A percentile compares a stretch with the other conserved stretches of the same genome.
phyloP scores from a whole-genome alignment of 106 monocot species.

The Vanilla planifolia region DNA sequence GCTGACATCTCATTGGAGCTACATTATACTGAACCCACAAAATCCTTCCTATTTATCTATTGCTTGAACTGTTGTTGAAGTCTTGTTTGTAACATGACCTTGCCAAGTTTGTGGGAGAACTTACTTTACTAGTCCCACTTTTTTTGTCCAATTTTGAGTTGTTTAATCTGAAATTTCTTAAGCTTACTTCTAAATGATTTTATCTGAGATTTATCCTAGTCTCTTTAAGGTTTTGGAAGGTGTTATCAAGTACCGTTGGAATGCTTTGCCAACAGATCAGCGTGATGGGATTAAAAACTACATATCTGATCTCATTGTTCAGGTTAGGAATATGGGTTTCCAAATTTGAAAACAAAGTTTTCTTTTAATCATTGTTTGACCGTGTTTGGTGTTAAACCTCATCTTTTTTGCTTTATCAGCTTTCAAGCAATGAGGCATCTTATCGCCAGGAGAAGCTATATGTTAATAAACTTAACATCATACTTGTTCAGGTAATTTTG shows the following conservation, averaged over 20 bases:
- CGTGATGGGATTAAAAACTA: conserved; percentile 98
- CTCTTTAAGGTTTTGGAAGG: conserved; percentile 78
- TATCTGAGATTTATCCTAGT: no score
- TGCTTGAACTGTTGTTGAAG: no score
- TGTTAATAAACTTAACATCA: conserved; percentile 96
- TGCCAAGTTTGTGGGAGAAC: no score
- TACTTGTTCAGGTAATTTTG: conserved; percentile 81
- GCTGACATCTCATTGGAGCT: no score
- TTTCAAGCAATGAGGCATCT: conserved; percentile 90
- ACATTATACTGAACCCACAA: no score
- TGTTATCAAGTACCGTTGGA: conserved; percentile 97
- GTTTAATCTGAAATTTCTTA: no score
- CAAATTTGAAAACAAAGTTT: no score
- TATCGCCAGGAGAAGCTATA: conserved; percentile 82
- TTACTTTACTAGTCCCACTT: not conserved
- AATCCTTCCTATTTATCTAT: no score
- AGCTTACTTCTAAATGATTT: no score
- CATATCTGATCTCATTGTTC: conserved; percentile 96
- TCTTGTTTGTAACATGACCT: no score
- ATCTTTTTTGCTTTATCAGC: conserved; percentile 28
- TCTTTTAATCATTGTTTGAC: not conserved
- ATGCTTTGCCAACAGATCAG: conserved; percentile 94
- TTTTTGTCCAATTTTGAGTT: no score
- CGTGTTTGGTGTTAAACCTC: not conserved
- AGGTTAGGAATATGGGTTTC: conserved; percentile 32